Conservation (phyloP, 2,329 filamentous ascomycete genomes). For the Nannizzia gypsea region DNA sequence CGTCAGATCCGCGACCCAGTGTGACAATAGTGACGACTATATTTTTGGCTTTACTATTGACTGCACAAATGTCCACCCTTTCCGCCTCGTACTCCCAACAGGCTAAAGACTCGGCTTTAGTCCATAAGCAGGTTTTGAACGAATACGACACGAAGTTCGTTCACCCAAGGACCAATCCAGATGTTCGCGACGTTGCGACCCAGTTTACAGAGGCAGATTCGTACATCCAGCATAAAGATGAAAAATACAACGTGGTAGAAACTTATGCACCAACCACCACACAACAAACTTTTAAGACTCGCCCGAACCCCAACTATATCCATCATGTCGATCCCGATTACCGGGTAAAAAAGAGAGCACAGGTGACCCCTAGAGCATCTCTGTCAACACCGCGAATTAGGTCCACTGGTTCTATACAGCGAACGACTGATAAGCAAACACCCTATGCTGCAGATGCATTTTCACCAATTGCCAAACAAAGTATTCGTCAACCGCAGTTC, state of each 20-base stretch:
- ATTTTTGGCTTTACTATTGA: constrained; percentile 62
- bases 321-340: constrained; percentile 60
- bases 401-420: constrained; percentile 19
- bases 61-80: constrained; percentile 62
- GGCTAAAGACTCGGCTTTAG: constrained; percentile 67
- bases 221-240: constrained; percentile 29
- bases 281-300: constrained; percentile 65
- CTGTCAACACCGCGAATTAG: constrained; percentile 14
- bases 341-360: constrained; percentile 25
- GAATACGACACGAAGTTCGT: constrained; percentile 97
- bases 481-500: constrained; percentile 45
- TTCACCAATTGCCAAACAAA: constrained; percentile 19
- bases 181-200: constrained; percentile 65
- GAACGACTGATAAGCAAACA: constrained; percentile 25
- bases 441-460: constrained; percentile 37
- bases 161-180: constrained; percentile 71
- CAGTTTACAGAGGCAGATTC: constrained; percentile 50
- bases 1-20: constrained; percentile 68
- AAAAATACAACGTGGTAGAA: constrained; percentile 44
- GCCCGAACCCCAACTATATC: constrained; percentile 70
- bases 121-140: constrained; percentile 83
- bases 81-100: constrained; percentile 69
- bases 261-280: constrained; percentile 50
- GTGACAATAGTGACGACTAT: constrained; percentile 75
- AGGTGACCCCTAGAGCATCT: constrained; percentile 32